phyloP scores from a whole-genome alignment of 2,329 filamentous ascomycete species.

The Ophiobolus disseminans region DNA sequence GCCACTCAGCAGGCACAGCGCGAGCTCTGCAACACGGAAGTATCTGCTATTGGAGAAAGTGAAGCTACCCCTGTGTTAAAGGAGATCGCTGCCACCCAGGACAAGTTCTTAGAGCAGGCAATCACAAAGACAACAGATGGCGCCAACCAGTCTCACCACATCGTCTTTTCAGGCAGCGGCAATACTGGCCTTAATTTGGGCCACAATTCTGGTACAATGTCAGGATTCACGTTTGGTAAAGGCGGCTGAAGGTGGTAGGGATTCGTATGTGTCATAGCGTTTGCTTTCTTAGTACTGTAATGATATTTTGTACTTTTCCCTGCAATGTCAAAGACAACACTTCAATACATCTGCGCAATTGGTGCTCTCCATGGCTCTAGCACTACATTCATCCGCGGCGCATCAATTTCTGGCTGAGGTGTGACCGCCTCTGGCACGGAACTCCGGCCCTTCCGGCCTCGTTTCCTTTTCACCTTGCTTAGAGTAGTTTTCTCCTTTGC shows the following conservation, averaged over 20 bases:
- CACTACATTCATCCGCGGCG: neutral
- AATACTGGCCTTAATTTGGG: slow-evolving; percentile 12
- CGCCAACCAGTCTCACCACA: slow-evolving; percentile 7
- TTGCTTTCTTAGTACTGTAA: neutral
- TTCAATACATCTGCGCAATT: neutral
- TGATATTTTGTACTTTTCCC: neutral
- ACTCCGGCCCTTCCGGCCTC: neutral
- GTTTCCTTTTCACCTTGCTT: neutral
- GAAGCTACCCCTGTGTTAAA: slow-evolving; percentile 10
- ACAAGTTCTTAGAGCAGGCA: slow-evolving; percentile 12
- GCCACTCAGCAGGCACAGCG: neutral
- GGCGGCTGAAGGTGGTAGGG: slow-evolving; percentile 2
- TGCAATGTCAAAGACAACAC: neutral
- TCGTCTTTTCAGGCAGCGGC: slow-evolving; percentile 10
- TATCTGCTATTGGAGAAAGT: neutral
- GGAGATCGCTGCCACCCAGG: slow-evolving; percentile 14
- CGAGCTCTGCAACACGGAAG: neutral
- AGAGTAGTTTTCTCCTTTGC: neutral
- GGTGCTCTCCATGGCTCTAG: neutral
- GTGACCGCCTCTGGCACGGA: neutral
- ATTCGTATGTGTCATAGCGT: neutral
- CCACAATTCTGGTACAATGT: slow-evolving; percentile 17
- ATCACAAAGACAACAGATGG: slow-evolving; percentile 7
- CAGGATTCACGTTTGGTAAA: slow-evolving; percentile 14
- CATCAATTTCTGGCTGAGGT: neutral